Evolutionary conservation across 306 rosid genomes (phyloP).

Genomic region (Begonia peltatifolia): DNA sequence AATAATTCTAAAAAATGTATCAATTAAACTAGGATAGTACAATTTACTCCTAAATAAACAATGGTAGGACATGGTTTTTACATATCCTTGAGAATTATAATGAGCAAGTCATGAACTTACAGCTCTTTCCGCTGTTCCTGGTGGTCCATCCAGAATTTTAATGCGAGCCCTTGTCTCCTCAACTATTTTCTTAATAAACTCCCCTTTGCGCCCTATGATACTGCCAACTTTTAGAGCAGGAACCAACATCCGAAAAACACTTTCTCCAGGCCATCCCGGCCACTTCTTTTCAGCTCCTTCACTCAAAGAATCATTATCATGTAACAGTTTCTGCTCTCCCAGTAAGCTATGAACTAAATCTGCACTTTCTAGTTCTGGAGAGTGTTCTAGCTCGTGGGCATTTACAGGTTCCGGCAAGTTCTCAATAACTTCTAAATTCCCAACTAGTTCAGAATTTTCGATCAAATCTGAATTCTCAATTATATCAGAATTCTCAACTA

Average conservation of each 20-base stretch:
- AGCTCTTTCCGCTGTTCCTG: constrained; percentile 93
- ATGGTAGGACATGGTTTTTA: no score
- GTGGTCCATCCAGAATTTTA: constrained; percentile 95
- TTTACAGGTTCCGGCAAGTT: constrained; percentile 4
- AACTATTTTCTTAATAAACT: constrained; percentile 76
- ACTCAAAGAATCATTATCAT: constrained; percentile 27
- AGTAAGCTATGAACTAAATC: constrained; percentile 17
- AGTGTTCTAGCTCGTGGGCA: constrained; percentile 8
- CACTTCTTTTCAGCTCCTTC: constrained; percentile 82
- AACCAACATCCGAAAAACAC: constrained; percentile 90
- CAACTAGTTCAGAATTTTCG: constrained; percentile 13
- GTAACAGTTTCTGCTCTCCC: constrained; percentile 23
- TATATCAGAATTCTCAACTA: background rate
- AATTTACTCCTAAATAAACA: no score
- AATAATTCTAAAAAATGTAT: no score
- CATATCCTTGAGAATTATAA: no score
- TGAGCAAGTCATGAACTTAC: constrained; percentile 35
- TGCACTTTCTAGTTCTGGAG: constrained; percentile 14
- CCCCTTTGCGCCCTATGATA: constrained; percentile 96
- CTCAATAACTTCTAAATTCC: constrained; percentile 5
- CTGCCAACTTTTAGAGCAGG: constrained; percentile 96
- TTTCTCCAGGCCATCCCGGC: constrained; percentile 99
- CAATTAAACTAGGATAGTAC: no score
- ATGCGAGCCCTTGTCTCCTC: constrained; percentile 95
- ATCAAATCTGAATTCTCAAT: constrained; percentile 6